Percentiles rank a stretch among this genome's conserved stretches.
Evolutionary conservation across 2,329 filamentous ascomycete species (phyloP).

Genomic region (Fusarium nurragi): DNA sequence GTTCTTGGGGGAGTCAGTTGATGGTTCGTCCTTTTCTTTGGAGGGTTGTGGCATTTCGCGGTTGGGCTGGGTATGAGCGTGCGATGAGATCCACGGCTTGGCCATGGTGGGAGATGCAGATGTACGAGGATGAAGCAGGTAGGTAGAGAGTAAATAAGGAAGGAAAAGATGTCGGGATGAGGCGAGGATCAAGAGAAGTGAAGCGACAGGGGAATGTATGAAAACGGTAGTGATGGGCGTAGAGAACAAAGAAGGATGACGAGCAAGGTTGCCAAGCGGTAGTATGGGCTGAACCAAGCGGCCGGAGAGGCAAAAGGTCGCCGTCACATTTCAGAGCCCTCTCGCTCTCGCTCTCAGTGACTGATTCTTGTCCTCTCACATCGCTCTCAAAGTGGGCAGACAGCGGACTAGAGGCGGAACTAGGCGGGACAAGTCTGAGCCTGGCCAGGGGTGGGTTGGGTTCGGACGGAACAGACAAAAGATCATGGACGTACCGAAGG

Average conservation of each 20-base stretch:
- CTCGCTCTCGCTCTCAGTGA: slow-evolving; percentile 3
- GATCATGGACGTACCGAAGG: slow-evolving; percentile 62
- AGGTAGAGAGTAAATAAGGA: slow-evolving; percentile 5
- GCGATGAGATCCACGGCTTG: slow-evolving; percentile 33
- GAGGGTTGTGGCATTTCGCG: slow-evolving; percentile 4
- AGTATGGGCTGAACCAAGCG: slow-evolving; percentile 31
- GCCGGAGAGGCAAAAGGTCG: slow-evolving; percentile 16
- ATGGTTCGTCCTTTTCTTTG: slow-evolving; percentile 26
- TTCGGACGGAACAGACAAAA: neutral
- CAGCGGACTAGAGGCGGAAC: slow-evolving; percentile 27
- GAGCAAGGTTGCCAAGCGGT: slow-evolving; percentile 10
- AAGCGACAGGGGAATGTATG: slow-evolving; percentile 28
- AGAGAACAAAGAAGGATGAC: slow-evolving; percentile 27
- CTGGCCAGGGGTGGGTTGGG: slow-evolving; percentile 9
- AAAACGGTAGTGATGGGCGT: slow-evolving; percentile 27
- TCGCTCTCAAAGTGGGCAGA: slow-evolving; percentile 31
- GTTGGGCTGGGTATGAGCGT: slow-evolving; percentile 29
- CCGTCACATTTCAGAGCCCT: slow-evolving; percentile 25
- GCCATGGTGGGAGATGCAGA: slow-evolving; percentile 29
- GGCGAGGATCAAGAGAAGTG: neutral
- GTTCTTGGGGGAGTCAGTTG: slow-evolving; percentile 51
- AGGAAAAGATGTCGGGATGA: neutral
- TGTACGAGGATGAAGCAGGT: slow-evolving; percentile 8
- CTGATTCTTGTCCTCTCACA: neutral
- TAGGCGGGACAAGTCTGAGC: slow-evolving; percentile 20